Evolutionary conservation across 2,329 filamentous ascomycete genomes (phyloP).

Genomic region (Arachnopeziza araneosa): DNA sequence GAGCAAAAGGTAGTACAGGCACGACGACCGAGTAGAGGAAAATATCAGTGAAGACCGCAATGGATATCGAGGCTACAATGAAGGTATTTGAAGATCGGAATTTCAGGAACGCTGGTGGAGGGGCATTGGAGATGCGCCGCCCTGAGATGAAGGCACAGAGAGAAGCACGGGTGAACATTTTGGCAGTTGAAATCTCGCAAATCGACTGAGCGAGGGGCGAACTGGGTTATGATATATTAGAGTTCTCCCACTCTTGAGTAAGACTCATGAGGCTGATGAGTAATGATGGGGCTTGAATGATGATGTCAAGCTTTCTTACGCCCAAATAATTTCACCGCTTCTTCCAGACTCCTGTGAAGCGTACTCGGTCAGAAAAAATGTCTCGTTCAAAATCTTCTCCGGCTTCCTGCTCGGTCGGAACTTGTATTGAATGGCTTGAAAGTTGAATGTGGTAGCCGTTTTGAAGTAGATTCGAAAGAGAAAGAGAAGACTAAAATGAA

Average conservation of each 20-base stretch:
- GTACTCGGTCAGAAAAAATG: not conserved
- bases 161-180: constrained; percentile 18
- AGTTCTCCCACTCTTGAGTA: not conserved
- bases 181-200: not conserved
- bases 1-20: constrained; percentile 64
- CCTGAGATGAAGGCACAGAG: constrained; percentile 24
- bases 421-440: not conserved
- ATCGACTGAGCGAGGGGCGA: not conserved
- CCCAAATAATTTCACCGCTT: not conserved
- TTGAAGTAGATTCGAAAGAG: not conserved
- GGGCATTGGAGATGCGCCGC: constrained; percentile 18
- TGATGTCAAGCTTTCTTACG: not conserved
- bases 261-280: not conserved
- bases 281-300: not conserved
- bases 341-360: not conserved
- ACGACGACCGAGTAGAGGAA: constrained; percentile 60
- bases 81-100: constrained; percentile 24
- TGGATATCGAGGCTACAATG: constrained; percentile 21
- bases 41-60: constrained; percentile 41
- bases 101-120: constrained; percentile 19
- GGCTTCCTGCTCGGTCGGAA: not conserved
- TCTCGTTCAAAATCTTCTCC: not conserved
- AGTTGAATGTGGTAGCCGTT: not conserved
- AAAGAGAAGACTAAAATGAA: not conserved
- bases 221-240: not conserved